A percentile compares a stretch with the other conserved stretches of the same genome.
Conservation (phyloP, 257 asterid species). For the Scutellaria minor region DNA sequence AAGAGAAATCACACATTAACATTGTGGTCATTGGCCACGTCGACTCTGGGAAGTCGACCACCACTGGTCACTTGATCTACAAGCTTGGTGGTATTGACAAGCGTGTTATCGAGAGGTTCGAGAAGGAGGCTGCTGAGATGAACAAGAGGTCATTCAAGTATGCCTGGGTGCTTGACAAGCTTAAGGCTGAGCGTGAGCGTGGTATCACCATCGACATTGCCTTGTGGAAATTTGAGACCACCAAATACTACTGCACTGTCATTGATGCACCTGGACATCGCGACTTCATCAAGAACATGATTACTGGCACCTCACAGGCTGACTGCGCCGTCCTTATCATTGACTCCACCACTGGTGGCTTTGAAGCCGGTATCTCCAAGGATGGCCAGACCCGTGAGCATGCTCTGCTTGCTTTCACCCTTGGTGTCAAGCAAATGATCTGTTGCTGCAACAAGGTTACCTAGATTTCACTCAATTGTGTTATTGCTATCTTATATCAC, state of each 20-base stretch:
- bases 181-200: conserved; percentile 89
- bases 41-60: conserved; percentile 74
- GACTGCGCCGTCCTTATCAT: conserved; percentile 84
- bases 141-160: conserved; percentile 89
- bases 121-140: conserved; percentile 92
- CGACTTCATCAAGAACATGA: conserved; percentile 84
- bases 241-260: conserved; percentile 83
- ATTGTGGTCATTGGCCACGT: conserved; percentile 76
- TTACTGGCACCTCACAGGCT: conserved; percentile 87
- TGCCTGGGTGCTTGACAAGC: conserved; percentile 92
- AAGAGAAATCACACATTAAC: conserved; percentile 63
- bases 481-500: not conserved
- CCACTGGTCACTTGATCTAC: conserved; percentile 72
- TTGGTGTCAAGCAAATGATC: conserved; percentile 83
- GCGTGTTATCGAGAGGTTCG: conserved; percentile 88
- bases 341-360: conserved; percentile 90
- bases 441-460: conserved; percentile 84
- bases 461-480: not conserved
- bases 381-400: conserved; percentile 94
- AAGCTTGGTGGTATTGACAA: conserved; percentile 87
- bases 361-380: conserved; percentile 88
- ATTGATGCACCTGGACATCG: conserved; percentile 92
- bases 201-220: conserved; percentile 88
- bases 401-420: conserved; percentile 81
- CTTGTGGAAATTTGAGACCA: conserved; percentile 87